phyloP scores from a whole-genome alignment of 83 land plant species.

The Picea engelmannii region DNA sequence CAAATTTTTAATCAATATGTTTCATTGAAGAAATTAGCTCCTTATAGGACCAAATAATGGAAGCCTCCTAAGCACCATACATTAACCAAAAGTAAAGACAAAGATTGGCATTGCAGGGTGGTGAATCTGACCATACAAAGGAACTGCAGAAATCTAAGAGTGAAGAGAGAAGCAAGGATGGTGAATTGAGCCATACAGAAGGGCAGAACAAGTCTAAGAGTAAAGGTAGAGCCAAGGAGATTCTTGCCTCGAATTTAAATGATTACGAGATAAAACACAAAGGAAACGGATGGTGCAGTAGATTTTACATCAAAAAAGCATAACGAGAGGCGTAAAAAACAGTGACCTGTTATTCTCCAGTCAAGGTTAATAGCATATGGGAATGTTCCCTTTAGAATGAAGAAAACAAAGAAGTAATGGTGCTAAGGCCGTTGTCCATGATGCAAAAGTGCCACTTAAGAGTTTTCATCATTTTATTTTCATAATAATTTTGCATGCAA shows the following conservation, averaged over 20 bases:
- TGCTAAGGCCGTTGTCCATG: no score
- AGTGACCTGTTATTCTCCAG: constrained; percentile 18
- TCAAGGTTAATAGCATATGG: constrained; percentile 44
- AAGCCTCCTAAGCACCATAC: constrained; percentile 50
- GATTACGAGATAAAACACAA: neutral
- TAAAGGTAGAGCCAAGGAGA: neutral
- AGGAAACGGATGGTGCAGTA: constrained; percentile 15
- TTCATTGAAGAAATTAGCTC: constrained; percentile 86
- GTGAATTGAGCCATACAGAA: constrained; percentile 1
- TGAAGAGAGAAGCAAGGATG: neutral
- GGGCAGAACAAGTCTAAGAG: constrained; percentile 10
- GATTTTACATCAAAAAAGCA: constrained; percentile 8
- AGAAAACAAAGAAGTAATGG: no score
- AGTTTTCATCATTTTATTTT: no score
- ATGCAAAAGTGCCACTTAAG: no score
- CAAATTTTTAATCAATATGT: constrained; percentile 81
- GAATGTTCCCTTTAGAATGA: no score
- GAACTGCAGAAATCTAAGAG: constrained; percentile 12
- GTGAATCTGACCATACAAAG: constrained; percentile 8
- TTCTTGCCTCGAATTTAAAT: neutral
- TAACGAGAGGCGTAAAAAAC: constrained; percentile 25
- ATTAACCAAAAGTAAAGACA: constrained; percentile 50
- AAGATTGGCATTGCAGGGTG: constrained; percentile 35
- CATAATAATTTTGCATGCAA: no score
- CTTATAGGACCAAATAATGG: constrained; percentile 82